These are phyloP conservation scores for Globisporangium middletonii DNA, from an alignment of 352 stramenopile species.

Conservation along the genomic window DNA sequence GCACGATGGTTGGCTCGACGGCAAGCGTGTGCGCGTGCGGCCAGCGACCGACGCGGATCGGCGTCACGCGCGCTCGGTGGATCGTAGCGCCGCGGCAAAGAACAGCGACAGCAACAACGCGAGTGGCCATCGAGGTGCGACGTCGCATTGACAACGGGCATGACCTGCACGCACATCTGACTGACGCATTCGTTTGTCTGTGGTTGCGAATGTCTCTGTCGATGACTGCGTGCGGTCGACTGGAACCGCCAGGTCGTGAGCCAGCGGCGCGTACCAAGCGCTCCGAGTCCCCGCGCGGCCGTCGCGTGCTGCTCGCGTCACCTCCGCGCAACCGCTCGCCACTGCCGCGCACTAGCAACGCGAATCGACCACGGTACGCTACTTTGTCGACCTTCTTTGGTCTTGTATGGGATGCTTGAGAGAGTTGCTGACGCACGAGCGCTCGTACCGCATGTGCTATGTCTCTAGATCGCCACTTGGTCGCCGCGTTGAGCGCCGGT, in stretches of 20 bases:
- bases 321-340: slow-evolving; percentile 8
- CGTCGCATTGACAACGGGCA: too few relatives aligned
- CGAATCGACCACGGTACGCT: slow-evolving; percentile 8
- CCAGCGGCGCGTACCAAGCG: slow-evolving; percentile 1
- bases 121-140: too few relatives aligned
- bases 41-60: slow-evolving; percentile 10
- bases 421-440: background rate
- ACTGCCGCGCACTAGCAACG: background rate
- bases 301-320: slow-evolving; percentile 4
- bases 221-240: background rate
- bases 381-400: background rate
- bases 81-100: background rate
- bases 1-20: slow-evolving; percentile 83
- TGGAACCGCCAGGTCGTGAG: slow-evolving; percentile 1
- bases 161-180: too few relatives aligned
- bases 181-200: background rate
- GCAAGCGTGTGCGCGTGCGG: slow-evolving; percentile 64
- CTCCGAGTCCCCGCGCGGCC: slow-evolving; percentile 9
- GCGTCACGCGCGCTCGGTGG: background rate
- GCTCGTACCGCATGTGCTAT: background rate
- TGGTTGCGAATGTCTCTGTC: background rate
- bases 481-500: slow-evolving; percentile 9
- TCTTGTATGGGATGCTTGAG: background rate
- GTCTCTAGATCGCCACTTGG: slow-evolving; percentile 4
- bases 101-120: too few relatives aligned